Percentiles rank a stretch among this genome's conserved stretches.
phyloP scores from a whole-genome alignment of 106 monocot species.

The Apostasia ramifera region DNA sequence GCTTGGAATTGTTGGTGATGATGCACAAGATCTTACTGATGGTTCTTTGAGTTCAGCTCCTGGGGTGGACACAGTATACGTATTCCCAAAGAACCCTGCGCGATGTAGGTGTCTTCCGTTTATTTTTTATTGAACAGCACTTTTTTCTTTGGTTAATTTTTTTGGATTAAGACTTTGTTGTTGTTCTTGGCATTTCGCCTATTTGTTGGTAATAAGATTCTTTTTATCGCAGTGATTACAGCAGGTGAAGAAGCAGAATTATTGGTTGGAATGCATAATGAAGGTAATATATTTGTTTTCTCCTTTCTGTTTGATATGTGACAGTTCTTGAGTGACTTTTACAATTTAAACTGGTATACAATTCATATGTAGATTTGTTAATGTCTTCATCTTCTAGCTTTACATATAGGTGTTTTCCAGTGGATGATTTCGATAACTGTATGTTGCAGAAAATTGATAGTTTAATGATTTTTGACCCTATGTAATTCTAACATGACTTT shows the following conservation, averaged over 20 bases:
- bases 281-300: slow-evolving; percentile 35
- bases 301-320: not conserved
- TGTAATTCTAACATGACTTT: no score
- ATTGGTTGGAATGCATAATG: slow-evolving; percentile 88
- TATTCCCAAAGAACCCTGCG: slow-evolving; percentile 86
- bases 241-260: slow-evolving; percentile 86
- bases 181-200: not conserved
- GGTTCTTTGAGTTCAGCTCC: slow-evolving; percentile 58
- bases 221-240: slow-evolving; percentile 59
- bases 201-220: not conserved
- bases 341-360: no score
- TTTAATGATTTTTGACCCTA: no score
- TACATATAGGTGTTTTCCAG: no score
- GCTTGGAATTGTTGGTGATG: slow-evolving; percentile 82
- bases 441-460: no score
- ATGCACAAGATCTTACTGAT: slow-evolving; percentile 71
- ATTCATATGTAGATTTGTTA: no score
- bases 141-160: not conserved
- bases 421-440: no score
- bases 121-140: not conserved
- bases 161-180: not conserved
- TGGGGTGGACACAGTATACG: slow-evolving; percentile 68
- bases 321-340: not conserved
- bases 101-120: slow-evolving; percentile 36
- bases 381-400: no score